Evolutionary conservation across 768 basidiomycete genomes (phyloP), one percentile per base, ranked within the genome.

Genomic region (Tylopilus intermedius): DNA sequence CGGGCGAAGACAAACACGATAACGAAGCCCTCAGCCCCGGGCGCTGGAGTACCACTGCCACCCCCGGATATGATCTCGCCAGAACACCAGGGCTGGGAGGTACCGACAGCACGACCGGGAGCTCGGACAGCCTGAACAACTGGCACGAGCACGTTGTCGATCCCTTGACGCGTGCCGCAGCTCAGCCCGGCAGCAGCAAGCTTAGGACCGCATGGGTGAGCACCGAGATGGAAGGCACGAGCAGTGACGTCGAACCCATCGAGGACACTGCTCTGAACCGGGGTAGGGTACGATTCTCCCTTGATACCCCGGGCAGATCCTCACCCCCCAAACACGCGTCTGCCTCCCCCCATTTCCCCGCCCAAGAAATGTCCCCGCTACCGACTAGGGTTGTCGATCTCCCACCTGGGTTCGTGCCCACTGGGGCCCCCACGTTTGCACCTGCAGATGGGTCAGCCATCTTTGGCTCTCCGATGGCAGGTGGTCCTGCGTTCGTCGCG

Each of bases 21-120:
- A 75, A 57, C 43, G 66, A 61, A n/a, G 60, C 41, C 4, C 67
- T 71, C 13, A 80, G 74, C 15, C 80, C 83, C 26, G 83, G 80
- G 2, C 75, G 73, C 39, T 90, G 88, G 89, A 88, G 86, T 58
- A 89, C 84, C 0, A 77, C 79, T 11, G 87, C 88, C 5, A 89
- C 89, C 0, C 88, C 89, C 4, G 89, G 89, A 1, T 72, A 76
- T 42, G 73, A 66, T 39, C 48, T 62, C 15, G 43, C 56, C 43
- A 49, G 50, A 49, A 42, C 52, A 21, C 37, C 53, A 50, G 50
- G 68, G 53, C 51, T 55, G 56, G 73, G 44, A 0, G 48, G 58
- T 30, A 55, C n/a, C 2, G 50, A 45, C 8, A 60, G 53, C 48
- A 27, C 50, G 7, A 18, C 45, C 4, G 66, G 35, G 45, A 64